Percentiles rank a stretch among this genome's conserved stretches.
Evolutionary conservation across 352 stramenopile genomes (phyloP).

Genomic region (Globisporangium alternatum): DNA sequence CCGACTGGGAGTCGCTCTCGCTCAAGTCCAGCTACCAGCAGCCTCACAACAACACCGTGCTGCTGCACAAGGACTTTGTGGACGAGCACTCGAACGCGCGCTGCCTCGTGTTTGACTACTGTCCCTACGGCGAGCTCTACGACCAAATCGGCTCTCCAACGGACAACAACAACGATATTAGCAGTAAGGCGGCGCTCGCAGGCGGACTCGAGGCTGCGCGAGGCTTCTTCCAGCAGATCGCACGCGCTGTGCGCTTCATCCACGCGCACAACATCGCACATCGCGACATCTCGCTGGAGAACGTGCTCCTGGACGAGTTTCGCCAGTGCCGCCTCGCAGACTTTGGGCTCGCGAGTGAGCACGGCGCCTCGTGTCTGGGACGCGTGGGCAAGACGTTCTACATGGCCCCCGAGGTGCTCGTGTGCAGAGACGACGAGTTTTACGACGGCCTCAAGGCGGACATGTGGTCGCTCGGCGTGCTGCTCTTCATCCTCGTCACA

Average conservation of each 20-base stretch:
- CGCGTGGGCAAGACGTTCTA: slow-evolving; percentile 63
- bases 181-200: slow-evolving; percentile 14
- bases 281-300: slow-evolving; percentile 66
- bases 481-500: slow-evolving; percentile 62
- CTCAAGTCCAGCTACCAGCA: slow-evolving; percentile 5
- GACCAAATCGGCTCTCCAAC: slow-evolving; percentile 22
- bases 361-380: slow-evolving; percentile 31
- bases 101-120: slow-evolving; percentile 68
- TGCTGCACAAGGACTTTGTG: slow-evolving; percentile 53
- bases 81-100: slow-evolving; percentile 34
- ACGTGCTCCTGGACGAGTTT: slow-evolving; percentile 49
- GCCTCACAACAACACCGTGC: slow-evolving; percentile 29
- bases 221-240: slow-evolving; percentile 47
- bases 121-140: slow-evolving; percentile 57
- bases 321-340: slow-evolving; percentile 46
- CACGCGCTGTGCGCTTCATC: slow-evolving; percentile 42
- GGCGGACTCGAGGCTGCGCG: slow-evolving; percentile 25
- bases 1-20: slow-evolving; percentile 17
- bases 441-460: slow-evolving; percentile 55
- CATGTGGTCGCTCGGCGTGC: slow-evolving; percentile 62
- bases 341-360: slow-evolving; percentile 50
- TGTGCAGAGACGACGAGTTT: slow-evolving; percentile 12
- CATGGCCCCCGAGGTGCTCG: slow-evolving; percentile 65
- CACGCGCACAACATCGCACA: slow-evolving; percentile 54
- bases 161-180: neutral